Conservation (phyloP, 345 rosid genomes). For the Adansonia digitata region DNA sequence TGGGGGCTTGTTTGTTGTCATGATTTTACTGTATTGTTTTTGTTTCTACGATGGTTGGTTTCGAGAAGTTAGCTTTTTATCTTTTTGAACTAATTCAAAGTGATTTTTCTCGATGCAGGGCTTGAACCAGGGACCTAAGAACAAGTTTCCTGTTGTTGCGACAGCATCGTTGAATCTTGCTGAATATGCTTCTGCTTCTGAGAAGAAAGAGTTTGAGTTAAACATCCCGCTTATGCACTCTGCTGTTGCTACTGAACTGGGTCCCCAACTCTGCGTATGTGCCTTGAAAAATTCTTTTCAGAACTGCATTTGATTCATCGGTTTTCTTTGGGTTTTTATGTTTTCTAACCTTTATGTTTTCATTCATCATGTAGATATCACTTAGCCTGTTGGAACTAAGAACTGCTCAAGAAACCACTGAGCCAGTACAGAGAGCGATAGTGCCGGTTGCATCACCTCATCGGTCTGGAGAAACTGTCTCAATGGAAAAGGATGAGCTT, state of each 20-base stretch:
- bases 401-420: constrained; percentile 50
- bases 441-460: constrained; percentile 55
- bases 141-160: constrained; percentile 49
- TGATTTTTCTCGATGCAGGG: constrained; percentile 41
- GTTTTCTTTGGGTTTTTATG: not conserved
- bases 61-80: not conserved
- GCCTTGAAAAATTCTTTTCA: not conserved
- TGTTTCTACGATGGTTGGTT: not conserved
- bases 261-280: constrained; percentile 60
- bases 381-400: constrained; percentile 68
- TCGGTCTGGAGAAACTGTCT: constrained; percentile 38
- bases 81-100: not conserved
- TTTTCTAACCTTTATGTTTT: constrained; percentile 5
- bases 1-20: not conserved
- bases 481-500: constrained; percentile 58
- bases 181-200: constrained; percentile 50
- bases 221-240: constrained; percentile 44
- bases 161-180: constrained; percentile 56
- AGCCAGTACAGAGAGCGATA: constrained; percentile 45
- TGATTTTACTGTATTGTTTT: not conserved
- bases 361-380: constrained; percentile 52
- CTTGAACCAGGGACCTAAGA: constrained; percentile 47
- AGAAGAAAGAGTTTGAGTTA: constrained; percentile 47
- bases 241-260: constrained; percentile 32
- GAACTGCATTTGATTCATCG: not conserved